Evolutionary conservation across 225 moss, liverwort and hornwort genomes (phyloP), one percentile per base, ranked within the genome.

Genomic region (Climacium dendroides): DNA sequence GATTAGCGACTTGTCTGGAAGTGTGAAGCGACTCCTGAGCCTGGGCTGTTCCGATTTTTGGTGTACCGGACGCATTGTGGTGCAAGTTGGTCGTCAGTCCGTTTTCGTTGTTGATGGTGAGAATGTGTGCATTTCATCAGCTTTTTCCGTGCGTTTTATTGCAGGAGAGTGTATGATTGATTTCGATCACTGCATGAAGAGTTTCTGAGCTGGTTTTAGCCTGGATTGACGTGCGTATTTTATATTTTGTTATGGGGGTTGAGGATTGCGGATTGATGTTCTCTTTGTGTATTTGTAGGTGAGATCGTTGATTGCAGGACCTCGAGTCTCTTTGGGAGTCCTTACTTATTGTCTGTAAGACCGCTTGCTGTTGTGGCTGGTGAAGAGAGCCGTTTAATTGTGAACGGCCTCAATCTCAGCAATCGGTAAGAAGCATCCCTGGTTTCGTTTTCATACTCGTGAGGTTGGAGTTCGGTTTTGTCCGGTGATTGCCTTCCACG

Each of bases 351-450:
- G 58, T 98, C 95, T 41, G 95, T 97, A 14, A 89, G 95, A 78
- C 98, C 98, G 74, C 80, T 96, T 65, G 98, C 98, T 43, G 89
- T 98, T 79, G 93, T 97, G 30, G 94, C 96, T n/a, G 97, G 97
- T 61, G 89, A 94, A 75, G 90, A 88, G 52, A 94, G 89, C 25
- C 89, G 86, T 48, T 74, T 98, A 13, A 43, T 87, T 24, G 87
- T 95, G 84, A 92, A 85, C 59, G 98, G 98, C 43, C 78, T 91
- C 0, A 95, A 97, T 86, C 82, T 98, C 18, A 87, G 90, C 50
- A 87, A 62, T 66, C 94, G 96, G 95, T 94, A 88, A 19, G 77
- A 34, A 63, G 4, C 37, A 1, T 20, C 7, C 29, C 10, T 57
- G n/a, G 39, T 50, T 34, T 37, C 34, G 22, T 73, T 60, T 11